Base-by-base conservation (phyloP, 352 stramenopile genomes). In the Pythium rishiriense region DNA sequence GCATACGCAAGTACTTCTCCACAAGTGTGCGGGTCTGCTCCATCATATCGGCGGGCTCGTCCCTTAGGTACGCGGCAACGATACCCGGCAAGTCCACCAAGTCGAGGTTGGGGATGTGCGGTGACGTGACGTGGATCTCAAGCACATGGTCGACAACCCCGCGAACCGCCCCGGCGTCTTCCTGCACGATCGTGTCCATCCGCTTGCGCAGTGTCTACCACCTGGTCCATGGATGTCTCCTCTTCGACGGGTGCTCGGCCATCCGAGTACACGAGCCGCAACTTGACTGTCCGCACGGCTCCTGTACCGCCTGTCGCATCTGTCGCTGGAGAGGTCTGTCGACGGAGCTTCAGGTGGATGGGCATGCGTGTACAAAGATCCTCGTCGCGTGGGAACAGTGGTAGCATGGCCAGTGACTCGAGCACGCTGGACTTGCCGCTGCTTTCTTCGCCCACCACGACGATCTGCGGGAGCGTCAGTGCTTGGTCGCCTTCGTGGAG, bases 341-440 rank as follows among this genome's bases (percentile, higher is more conserved):
- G 67, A 4, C 67, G 68, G 48, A 85, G 35, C 51, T 76, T 78
- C 21, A 83, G 70, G 49, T 71, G 69, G 58, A 85, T 70, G 7
- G 74, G 72, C 62, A 85, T 58, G 10, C 75, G 69, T 28, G 72
- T 81, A 66, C 72, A 78, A 15, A 77, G 53, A 24, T 50, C 47
- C 53, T 63, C 51, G 51, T 77, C 66, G 22, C 76, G 76, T 37
- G 76, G 77, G 62, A 85, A 80, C 1, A 83, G 45, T 43, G 75
- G 70, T 47, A 79, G 31, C 74, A 81, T 79, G 41, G 72, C 74
- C 21, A 85, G 52, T 41, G 61, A 71, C 66, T 82, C 76, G 51
- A 83, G 65, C 42, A 81, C 70, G 26, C 64, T 78, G 4, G 73
- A 82, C 70, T 81, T 85, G 69, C 76, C 76, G 57, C 72, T 76